A percentile compares a stretch with the other conserved stretches of the same genome.
These are phyloP conservation scores for Verticillium isaacii DNA, from an alignment of 2,329 filamentous ascomycete species.

Conservation along the genomic window DNA sequence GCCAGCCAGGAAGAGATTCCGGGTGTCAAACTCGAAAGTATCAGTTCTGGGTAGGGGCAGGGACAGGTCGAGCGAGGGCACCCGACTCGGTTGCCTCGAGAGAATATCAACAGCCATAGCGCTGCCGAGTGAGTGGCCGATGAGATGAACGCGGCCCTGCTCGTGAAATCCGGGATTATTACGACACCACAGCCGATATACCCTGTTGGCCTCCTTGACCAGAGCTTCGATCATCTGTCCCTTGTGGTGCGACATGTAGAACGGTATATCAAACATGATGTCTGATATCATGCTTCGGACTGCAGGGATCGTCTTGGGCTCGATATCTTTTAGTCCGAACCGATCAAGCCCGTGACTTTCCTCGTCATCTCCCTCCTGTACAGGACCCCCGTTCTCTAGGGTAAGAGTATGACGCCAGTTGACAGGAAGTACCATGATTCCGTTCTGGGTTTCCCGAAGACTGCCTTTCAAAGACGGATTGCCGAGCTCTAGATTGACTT, in stretches of 20 bases:
- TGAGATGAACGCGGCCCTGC: constrained; percentile 80
- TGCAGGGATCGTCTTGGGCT: constrained; percentile 81
- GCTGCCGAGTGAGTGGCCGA: constrained; percentile 90
- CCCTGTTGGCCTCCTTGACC: constrained; percentile 84
- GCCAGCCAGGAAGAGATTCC: constrained; percentile 81
- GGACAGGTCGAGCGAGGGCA: constrained; percentile 46
- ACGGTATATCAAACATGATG: constrained; percentile 97
- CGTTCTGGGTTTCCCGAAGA: constrained; percentile 72
- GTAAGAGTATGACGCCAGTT: constrained; percentile 91
- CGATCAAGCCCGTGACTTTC: constrained; percentile 53
- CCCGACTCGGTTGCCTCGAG: constrained; percentile 75
- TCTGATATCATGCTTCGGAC: constrained; percentile 94
- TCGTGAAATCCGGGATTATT: constrained; percentile 86
- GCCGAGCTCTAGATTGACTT: constrained; percentile 78
- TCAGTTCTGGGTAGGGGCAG: constrained; percentile 39
- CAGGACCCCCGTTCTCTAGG: constrained; percentile 73
- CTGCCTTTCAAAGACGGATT: constrained; percentile 69
- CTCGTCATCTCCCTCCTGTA: constrained; percentile 45
- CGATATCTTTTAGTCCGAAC: constrained; percentile 76
- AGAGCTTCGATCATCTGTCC: constrained; percentile 90
- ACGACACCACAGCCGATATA: constrained; percentile 91
- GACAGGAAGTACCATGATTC: constrained; percentile 88
- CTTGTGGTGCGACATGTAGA: constrained; percentile 96
- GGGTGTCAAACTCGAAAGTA: constrained; percentile 88
- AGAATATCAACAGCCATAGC: constrained; percentile 93